phyloP scores from a whole-genome alignment of 208 protist genomes.

The Leishmania tropica region DNA sequence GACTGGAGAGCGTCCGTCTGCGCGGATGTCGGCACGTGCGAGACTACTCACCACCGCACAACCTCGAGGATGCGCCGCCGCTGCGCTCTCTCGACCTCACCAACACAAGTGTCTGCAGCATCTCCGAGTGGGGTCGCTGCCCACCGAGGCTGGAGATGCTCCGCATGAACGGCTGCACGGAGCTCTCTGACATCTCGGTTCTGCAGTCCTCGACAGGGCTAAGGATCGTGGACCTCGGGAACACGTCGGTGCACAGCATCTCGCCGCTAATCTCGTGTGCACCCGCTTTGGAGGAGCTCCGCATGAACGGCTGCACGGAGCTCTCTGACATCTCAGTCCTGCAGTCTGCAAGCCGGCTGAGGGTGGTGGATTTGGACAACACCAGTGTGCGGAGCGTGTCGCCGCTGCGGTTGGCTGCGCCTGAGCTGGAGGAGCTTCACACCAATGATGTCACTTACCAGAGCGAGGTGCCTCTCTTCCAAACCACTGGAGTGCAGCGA shows the following conservation, averaged over 20 bases:
- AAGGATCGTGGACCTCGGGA: no score
- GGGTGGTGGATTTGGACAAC: not conserved
- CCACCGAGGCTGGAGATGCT: not conserved
- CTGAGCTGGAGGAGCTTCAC: not conserved
- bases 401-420: constrained; percentile 1
- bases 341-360: not conserved
- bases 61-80: not conserved
- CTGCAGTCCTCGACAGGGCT: no score
- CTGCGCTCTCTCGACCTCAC: constrained; percentile 2
- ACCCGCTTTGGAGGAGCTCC: no score
- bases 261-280: no score
- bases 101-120: not conserved
- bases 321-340: not conserved
- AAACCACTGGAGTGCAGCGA: not conserved
- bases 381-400: not conserved
- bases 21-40: not conserved
- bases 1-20: not conserved
- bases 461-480: not conserved
- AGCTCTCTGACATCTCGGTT: not conserved
- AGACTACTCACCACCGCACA: not conserved
- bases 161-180: not conserved
- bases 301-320: not conserved
- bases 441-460: not conserved
- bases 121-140: constrained; percentile 1
- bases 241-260: no score